These are phyloP conservation scores for Pythium aquatile DNA, from an alignment of 352 stramenopile species.

Conservation along the genomic window DNA sequence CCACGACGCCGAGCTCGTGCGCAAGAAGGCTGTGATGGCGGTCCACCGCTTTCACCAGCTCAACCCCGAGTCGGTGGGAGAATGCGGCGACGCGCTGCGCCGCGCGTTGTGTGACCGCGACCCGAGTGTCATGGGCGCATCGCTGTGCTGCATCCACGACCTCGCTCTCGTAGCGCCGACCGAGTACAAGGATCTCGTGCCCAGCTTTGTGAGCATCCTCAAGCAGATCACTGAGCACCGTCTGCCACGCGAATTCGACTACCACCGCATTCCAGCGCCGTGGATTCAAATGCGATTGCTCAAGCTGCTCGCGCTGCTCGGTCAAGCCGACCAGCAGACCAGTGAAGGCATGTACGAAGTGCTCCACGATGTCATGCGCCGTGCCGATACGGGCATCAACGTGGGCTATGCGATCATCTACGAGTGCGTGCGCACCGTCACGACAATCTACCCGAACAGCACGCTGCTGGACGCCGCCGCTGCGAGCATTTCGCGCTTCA, in stretches of 20 bases:
- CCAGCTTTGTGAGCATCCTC: constrained; percentile 98
- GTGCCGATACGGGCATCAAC: constrained; percentile 99
- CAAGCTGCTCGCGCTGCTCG: constrained; percentile 95
- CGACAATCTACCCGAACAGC: constrained; percentile 99
- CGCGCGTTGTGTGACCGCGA: constrained; percentile 98
- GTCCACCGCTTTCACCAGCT: constrained; percentile 99
- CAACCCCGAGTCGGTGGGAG: constrained; percentile 89
- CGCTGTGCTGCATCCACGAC: constrained; percentile 93
- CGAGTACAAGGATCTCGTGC: constrained; percentile 98
- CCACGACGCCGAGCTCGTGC: constrained; percentile 96
- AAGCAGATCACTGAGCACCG: constrained; percentile 99
- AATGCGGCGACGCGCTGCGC: constrained; percentile 91
- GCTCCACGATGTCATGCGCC: constrained; percentile 97
- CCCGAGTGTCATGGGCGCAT: constrained; percentile 97
- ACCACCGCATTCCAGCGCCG: constrained; percentile 98
- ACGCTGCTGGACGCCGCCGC: constrained; percentile 95
- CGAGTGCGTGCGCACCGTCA: constrained; percentile 98
- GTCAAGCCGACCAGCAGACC: constrained; percentile 91
- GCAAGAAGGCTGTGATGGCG: constrained; percentile 99
- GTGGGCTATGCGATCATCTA: constrained; percentile 99
- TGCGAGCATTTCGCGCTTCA: constrained; percentile 93
- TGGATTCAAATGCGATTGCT: constrained; percentile 99
- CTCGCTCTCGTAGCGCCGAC: constrained; percentile 87
- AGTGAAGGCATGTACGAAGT: constrained; percentile 99
- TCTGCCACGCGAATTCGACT: constrained; percentile 98